These are phyloP conservation scores for Lipomyces oligophaga DNA, from an alignment of 805 yeast species.

Conservation along the genomic window DNA sequence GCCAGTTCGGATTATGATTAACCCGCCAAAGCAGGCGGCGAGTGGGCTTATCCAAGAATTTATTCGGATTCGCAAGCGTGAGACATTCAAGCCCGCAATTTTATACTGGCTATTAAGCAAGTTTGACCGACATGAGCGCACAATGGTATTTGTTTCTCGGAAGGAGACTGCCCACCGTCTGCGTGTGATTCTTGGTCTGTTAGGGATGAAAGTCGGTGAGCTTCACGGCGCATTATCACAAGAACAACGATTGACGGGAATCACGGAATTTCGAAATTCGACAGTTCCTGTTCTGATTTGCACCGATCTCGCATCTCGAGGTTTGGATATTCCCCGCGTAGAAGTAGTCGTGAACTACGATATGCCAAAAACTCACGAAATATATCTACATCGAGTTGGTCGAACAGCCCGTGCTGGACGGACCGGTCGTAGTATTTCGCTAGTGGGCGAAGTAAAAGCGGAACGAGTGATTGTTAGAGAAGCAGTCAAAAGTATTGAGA, in stretches of 20 bases:
- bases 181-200: constrained; percentile 76
- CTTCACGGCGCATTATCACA: constrained; percentile 83
- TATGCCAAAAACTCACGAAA: constrained; percentile 89
- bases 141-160: constrained; percentile 86
- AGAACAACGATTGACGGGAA: constrained; percentile 86
- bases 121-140: constrained; percentile 65
- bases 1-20: constrained; percentile 93
- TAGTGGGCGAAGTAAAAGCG: constrained; percentile 86
- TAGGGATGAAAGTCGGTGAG: constrained; percentile 82
- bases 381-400: constrained; percentile 95
- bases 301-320: constrained; percentile 98
- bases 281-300: constrained; percentile 85
- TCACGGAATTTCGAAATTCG: constrained; percentile 75
- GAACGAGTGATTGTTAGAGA: constrained; percentile 90
- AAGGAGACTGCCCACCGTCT: constrained; percentile 87
- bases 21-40: constrained; percentile 94
- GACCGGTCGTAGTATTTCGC: constrained; percentile 86
- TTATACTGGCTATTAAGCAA: constrained; percentile 66
- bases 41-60: constrained; percentile 88
- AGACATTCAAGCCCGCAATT: constrained; percentile 75
- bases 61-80: constrained; percentile 84
- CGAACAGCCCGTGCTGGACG: constrained; percentile 99
- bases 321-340: constrained; percentile 97
- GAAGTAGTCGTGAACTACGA: constrained; percentile 92
- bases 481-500: constrained; percentile 65